Percentiles rank a stretch among this genome's conserved stretches.
Evolutionary conservation across 495 filamentous ascomycete genomes (phyloP).

Genomic region (Xylaria nigripes): DNA sequence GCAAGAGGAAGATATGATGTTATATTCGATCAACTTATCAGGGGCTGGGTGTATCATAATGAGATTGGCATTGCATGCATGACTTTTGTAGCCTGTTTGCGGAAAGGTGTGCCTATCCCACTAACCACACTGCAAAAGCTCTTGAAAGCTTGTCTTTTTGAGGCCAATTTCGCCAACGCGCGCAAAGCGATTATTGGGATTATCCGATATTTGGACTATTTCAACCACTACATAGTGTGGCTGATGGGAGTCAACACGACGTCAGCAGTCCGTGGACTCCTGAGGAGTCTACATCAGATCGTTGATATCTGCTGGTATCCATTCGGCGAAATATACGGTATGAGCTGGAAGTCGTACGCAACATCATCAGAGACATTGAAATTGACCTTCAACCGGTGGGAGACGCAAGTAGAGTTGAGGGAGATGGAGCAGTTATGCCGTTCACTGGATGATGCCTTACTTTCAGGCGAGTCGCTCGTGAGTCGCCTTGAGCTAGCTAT

Average conservation of each 20-base stretch:
- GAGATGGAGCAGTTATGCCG: neutral
- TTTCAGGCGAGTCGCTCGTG: neutral
- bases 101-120: slow-evolving; percentile 17
- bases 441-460: neutral
- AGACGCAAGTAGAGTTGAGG: neutral
- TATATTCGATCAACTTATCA: slow-evolving; percentile 30
- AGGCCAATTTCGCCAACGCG: slow-evolving; percentile 20
- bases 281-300: slow-evolving; percentile 14
- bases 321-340: slow-evolving; percentile 6
- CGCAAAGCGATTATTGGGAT: slow-evolving; percentile 24
- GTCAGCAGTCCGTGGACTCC: slow-evolving; percentile 4
- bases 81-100: slow-evolving; percentile 27
- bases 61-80: slow-evolving; percentile 27
- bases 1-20: slow-evolving; percentile 11
- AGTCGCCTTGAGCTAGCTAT: slow-evolving; percentile 1
- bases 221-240: neutral
- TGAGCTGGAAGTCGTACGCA: neutral
- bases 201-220: slow-evolving; percentile 17
- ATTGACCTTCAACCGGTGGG: neutral
- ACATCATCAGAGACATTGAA: neutral
- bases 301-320: slow-evolving; percentile 17
- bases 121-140: slow-evolving; percentile 25
- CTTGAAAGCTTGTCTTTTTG: slow-evolving; percentile 23
- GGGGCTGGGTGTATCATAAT: slow-evolving; percentile 32
- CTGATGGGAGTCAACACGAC: neutral